Conservation (phyloP, 2,329 filamentous ascomycete genomes). For the Trichoderma sp. region DNA sequence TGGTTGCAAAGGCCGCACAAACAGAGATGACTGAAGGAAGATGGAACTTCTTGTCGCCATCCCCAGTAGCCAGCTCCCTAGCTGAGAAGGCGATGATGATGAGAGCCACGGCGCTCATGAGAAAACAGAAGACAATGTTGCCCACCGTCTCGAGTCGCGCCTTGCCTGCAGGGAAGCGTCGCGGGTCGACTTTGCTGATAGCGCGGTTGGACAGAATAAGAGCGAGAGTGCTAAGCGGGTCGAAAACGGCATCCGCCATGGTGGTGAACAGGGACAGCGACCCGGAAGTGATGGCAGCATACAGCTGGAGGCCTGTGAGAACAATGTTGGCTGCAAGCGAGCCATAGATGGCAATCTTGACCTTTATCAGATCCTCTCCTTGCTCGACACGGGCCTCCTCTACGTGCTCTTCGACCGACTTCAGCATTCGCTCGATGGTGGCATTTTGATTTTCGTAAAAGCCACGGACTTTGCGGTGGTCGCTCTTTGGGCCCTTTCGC, state of each 20-base stretch:
- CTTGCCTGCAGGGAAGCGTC: conserved; percentile 88
- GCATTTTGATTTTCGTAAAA: conserved; percentile 94
- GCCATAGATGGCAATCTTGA: conserved; percentile 67
- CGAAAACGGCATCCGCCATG: conserved; percentile 94
- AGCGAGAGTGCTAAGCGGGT: conserved; percentile 85
- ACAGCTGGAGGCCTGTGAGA: conserved; percentile 81
- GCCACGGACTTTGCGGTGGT: conserved; percentile 64
- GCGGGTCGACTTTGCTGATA: conserved; percentile 82
- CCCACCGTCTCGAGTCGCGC: conserved; percentile 93
- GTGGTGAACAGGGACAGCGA: conserved; percentile 97
- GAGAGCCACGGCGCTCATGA: conserved; percentile 91
- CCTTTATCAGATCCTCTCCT: conserved; percentile 78
- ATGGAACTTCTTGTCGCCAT: conserved; percentile 68
- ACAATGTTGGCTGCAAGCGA: conserved; percentile 80
- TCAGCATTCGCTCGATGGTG: conserved; percentile 88
- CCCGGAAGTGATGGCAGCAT: conserved; percentile 81
- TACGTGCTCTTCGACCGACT: conserved; percentile 89
- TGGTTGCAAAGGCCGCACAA: conserved; percentile 79
- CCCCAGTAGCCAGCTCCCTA: conserved; percentile 65
- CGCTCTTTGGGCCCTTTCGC: conserved; percentile 37
- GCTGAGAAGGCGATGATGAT: conserved; percentile 90
- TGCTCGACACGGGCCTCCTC: conserved; percentile 79
- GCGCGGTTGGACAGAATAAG: conserved; percentile 87
- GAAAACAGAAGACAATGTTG: conserved; percentile 94
- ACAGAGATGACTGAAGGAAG: conserved; percentile 86